A percentile compares a stretch with the other conserved stretches of the same genome.
Evolutionary conservation across 2,329 filamentous ascomycete genomes (phyloP).

Genomic region (Penicillium digitatum): DNA sequence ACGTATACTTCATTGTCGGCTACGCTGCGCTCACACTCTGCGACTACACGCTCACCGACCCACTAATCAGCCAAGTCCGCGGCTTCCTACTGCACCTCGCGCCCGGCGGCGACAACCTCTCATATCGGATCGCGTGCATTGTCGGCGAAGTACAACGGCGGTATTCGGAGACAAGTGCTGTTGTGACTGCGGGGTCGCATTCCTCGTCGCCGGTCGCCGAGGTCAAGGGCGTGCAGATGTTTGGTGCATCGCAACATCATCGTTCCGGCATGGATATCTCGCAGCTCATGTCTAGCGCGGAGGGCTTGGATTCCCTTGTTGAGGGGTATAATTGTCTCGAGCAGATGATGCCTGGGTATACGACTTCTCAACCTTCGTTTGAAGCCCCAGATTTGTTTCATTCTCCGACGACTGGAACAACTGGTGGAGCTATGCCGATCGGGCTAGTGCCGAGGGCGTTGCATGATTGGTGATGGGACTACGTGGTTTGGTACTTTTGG

Average conservation of each 20-base stretch:
- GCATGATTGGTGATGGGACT: constrained; percentile 20
- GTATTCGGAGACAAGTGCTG: constrained; percentile 21
- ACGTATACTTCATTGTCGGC: constrained; percentile 34
- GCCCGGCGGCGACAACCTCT: constrained; percentile 33
- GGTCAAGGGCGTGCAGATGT: constrained; percentile 13
- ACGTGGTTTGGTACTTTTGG: not conserved
- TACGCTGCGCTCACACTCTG: constrained; percentile 37
- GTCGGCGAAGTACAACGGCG: constrained; percentile 32
- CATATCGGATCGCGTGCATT: constrained; percentile 33
- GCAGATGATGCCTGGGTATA: constrained; percentile 26
- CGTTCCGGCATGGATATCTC: constrained; percentile 21
- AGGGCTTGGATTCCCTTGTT: constrained; percentile 23
- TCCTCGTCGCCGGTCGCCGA: constrained; percentile 21
- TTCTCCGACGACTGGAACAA: constrained; percentile 11
- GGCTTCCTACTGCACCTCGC: constrained; percentile 33
- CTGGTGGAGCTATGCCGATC: constrained; percentile 23
- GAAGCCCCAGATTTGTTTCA: constrained; percentile 18
- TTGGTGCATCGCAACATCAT: constrained; percentile 1
- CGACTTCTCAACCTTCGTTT: constrained; percentile 14
- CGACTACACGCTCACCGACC: constrained; percentile 32
- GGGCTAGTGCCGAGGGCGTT: constrained; percentile 23
- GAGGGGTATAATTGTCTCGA: constrained; percentile 26
- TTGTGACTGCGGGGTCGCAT: constrained; percentile 2
- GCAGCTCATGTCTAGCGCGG: constrained; percentile 18
- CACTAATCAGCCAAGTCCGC: constrained; percentile 33